Evolutionary conservation across 2,329 filamentous ascomycete genomes (phyloP).

Genomic region (Huntiella savannae): DNA sequence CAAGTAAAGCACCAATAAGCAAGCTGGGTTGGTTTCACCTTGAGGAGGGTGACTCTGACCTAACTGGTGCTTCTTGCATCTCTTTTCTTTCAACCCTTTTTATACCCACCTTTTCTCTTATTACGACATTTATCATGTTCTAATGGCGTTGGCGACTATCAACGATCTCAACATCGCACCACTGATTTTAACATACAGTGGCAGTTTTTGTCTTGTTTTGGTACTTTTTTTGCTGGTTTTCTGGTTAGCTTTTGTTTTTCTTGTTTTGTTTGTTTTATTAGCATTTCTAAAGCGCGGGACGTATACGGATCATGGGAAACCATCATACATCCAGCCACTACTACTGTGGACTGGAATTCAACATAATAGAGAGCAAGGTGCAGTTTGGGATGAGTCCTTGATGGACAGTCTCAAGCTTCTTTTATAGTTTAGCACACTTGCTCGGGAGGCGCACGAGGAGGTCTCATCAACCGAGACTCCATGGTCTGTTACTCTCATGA

Average conservation of each 20-base stretch:
- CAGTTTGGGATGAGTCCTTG: neutral
- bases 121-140: slow-evolving; percentile 1
- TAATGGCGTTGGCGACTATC: slow-evolving; percentile 16
- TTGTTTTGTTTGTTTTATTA: slow-evolving; percentile 10
- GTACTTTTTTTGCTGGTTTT: slow-evolving; percentile 10
- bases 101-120: slow-evolving; percentile 15
- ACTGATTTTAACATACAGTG: slow-evolving; percentile 11
- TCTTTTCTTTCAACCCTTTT: slow-evolving; percentile 10
- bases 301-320: slow-evolving; percentile 12
- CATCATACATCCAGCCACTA: slow-evolving; percentile 10
- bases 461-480: slow-evolving; percentile 13
- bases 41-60: slow-evolving; percentile 2
- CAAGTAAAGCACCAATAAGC: slow-evolving; percentile 27
- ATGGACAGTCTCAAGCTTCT: neutral
- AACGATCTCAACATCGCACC: slow-evolving; percentile 38
- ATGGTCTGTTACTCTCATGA: slow-evolving; percentile 12
- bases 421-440: neutral
- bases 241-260: slow-evolving; percentile 4
- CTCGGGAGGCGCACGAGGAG: slow-evolving; percentile 12
- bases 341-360: slow-evolving; percentile 12
- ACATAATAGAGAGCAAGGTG: slow-evolving; percentile 13
- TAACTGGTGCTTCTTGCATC: slow-evolving; percentile 2
- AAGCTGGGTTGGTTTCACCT: neutral
- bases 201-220: slow-evolving; percentile 11
- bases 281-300: slow-evolving; percentile 11